Evolutionary conservation across 495 filamentous ascomycete species (phyloP), one percentile per base, ranked within the genome.

Genomic region (Pyrenula massariospora): DNA sequence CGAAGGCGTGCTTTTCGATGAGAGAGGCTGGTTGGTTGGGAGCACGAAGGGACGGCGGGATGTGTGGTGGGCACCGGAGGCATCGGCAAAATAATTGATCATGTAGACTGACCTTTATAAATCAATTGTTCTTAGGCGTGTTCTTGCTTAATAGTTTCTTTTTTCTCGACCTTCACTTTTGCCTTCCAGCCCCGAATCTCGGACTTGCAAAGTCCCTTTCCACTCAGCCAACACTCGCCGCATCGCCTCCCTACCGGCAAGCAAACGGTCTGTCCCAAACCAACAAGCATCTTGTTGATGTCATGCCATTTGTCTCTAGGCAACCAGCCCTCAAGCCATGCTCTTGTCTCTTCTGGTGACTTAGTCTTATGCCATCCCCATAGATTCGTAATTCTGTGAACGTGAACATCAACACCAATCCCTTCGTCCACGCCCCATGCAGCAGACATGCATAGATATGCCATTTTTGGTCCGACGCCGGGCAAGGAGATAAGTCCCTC

Each of bases 401-500:
- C 83, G 60, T 86, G 83, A 5, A 84, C 82, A 63, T 86, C 83
- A 3, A 86, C 83, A 0, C 83, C 83, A 48, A 86, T 85, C 2
- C 83, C 83, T 52, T 80, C 73, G 51, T 79, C 73, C 25, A 76
- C 73, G 8, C 79, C 80, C 82, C 83, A 85, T 1, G 83, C 83
- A 1, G 82, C 75, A 31, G 76, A 85, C 79, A 97, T 81, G 68
- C 89, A 95, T 2, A 98, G 78, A 64, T 94, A 90, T 20, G 88
- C 93, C 92, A 98, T 98, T 71, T 98, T 98, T 3, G 93, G 93
- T 0, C 93, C 93, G 0, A 98, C 92, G 1, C 93, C 93, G 0
- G 93, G 93, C 0, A 98, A 80, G 5, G 82, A 77, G 64, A 84
- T 84, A 19, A 98, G 75, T 0, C 84, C 91, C 53, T 84, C 82